These are phyloP conservation scores for Tricholoma furcatifolium DNA, from an alignment of 768 basidiomycete genomes.

Conservation along the genomic window DNA sequence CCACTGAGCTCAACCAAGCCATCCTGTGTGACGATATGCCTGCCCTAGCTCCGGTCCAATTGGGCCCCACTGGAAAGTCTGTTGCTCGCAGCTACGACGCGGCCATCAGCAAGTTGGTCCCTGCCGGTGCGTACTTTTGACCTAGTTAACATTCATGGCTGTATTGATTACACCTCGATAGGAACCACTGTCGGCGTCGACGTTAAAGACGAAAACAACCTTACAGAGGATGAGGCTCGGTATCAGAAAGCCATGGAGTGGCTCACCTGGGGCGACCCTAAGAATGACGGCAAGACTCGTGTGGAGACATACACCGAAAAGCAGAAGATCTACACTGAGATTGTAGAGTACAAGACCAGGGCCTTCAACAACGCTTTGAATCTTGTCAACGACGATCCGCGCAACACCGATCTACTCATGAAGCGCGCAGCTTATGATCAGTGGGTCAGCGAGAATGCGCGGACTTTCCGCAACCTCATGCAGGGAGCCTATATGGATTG, in stretches of 20 bases:
- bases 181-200: slow-evolving; percentile 7
- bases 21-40: slow-evolving; percentile 10
- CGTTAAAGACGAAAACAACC: slow-evolving; percentile 1
- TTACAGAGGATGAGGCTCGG: neutral
- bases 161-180: neutral
- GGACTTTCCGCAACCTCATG: slow-evolving; percentile 1
- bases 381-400: neutral
- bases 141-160: neutral
- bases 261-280: neutral
- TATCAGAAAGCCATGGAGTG: slow-evolving; percentile 4
- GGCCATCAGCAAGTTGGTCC: slow-evolving; percentile 5
- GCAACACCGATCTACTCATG: neutral
- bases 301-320: slow-evolving; percentile 4
- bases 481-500: slow-evolving; percentile 8
- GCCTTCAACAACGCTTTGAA: slow-evolving; percentile 4
- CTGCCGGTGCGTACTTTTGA: neutral
- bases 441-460: slow-evolving; percentile 10
- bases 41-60: slow-evolving; percentile 3
- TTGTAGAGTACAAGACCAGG: neutral
- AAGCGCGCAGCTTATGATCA: slow-evolving; percentile 1
- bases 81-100: slow-evolving; percentile 9
- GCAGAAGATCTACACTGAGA: neutral
- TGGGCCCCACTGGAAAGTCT: slow-evolving; percentile 6
- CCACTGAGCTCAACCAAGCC: slow-evolving; percentile 3
- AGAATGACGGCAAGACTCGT: neutral